Percentiles rank a stretch among this genome's conserved stretches.
phyloP scores from a whole-genome alignment of 257 asterid genomes.

The Primulina huaijiensis region DNA sequence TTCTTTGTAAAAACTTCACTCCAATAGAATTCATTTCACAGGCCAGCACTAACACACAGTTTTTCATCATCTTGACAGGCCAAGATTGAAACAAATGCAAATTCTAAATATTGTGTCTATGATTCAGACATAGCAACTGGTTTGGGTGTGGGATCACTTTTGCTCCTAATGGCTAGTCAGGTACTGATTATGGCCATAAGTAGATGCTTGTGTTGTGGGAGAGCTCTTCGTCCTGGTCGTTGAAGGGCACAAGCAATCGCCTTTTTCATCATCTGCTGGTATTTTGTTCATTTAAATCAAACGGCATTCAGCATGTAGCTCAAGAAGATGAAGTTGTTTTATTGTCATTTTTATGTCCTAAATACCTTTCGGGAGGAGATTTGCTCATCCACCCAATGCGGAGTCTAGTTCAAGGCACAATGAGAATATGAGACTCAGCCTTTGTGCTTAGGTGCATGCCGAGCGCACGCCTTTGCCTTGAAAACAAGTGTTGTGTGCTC shows the following conservation, averaged over 20 bases:
- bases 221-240: slow-evolving; percentile 64
- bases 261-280: slow-evolving; percentile 81
- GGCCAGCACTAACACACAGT: not conserved
- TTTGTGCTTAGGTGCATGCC: not conserved
- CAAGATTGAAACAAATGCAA: slow-evolving; percentile 25
- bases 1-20: not conserved
- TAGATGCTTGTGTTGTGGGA: slow-evolving; percentile 78
- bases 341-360: not conserved
- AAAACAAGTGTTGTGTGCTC: not conserved
- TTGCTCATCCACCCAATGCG: not conserved
- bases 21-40: not conserved
- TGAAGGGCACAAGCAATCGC: slow-evolving; percentile 65
- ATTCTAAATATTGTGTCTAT: slow-evolving; percentile 53
- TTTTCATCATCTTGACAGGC: slow-evolving; percentile 41
- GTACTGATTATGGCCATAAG: slow-evolving; percentile 56
- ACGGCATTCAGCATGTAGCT: not conserved
- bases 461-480: not conserved
- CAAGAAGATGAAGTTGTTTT: not conserved
- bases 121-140: slow-evolving; percentile 69
- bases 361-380: not conserved
- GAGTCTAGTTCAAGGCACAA: not conserved
- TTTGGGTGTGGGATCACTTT: slow-evolving; percentile 60
- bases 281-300: slow-evolving; percentile 13
- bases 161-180: slow-evolving; percentile 68
- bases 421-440: not conserved